phyloP scores from a whole-genome alignment of 2,329 filamentous ascomycete genomes.

The Ascochyta clinopodiicola region DNA sequence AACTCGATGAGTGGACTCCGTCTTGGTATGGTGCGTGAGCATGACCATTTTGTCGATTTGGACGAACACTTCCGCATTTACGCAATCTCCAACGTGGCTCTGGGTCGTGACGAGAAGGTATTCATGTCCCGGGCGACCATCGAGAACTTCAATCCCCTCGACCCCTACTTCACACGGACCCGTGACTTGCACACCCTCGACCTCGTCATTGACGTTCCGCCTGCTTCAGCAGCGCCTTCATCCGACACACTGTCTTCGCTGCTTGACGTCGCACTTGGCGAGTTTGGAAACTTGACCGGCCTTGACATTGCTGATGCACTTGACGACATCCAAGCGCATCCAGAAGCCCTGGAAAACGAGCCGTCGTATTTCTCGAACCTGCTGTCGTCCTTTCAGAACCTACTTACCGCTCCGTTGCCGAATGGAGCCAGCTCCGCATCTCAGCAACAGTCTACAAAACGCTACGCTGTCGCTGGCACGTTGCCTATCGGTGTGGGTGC shows the following conservation, averaged over 20 bases:
- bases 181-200: constrained; percentile 77
- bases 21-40: constrained; percentile 72
- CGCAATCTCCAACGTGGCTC: constrained; percentile 77
- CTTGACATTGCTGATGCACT: constrained; percentile 29
- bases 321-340: constrained; percentile 33
- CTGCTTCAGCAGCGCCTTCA: constrained; percentile 26
- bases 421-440: constrained; percentile 19
- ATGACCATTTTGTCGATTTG: constrained; percentile 47
- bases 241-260: constrained; percentile 29
- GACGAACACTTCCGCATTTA: constrained; percentile 71
- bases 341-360: constrained; percentile 31
- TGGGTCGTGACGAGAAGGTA: constrained; percentile 88
- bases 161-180: constrained; percentile 83
- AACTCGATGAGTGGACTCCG: constrained; percentile 67
- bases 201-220: constrained; percentile 67
- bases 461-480: constrained; percentile 54
- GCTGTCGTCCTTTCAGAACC: constrained; percentile 45
- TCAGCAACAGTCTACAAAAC: constrained; percentile 22
- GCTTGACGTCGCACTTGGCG: constrained; percentile 30
- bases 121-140: constrained; percentile 76
- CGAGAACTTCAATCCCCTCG: constrained; percentile 72
- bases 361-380: constrained; percentile 44
- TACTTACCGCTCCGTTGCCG: constrained; percentile 37
- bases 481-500: constrained; percentile 68
- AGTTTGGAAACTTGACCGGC: constrained; percentile 33